Evolutionary conservation across 2,329 filamentous ascomycete genomes (phyloP), one percentile per base, ranked within the genome.

Genomic region (Curvularia eragrostidis): DNA sequence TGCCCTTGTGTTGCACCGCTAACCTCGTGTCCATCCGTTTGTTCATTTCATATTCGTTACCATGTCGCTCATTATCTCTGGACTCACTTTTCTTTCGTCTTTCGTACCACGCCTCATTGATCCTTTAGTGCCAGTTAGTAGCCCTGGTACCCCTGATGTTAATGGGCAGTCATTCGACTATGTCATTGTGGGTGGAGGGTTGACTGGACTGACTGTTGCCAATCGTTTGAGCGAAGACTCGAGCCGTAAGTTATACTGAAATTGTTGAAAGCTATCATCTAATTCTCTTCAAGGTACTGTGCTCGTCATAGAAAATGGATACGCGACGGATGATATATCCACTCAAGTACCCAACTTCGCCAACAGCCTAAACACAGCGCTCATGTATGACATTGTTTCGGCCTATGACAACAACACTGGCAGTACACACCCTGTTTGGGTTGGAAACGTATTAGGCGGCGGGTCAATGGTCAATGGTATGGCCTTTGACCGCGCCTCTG

Each of bases 391-490:
- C 34, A 71, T 73, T 24, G 57, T 58, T 9, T 71, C 66, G 4
- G 68, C 62, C 13, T 63, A 66, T 8, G 61, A 68, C 38, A 59
- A 47, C 15, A 63, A 62, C 12, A 59, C 62, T 23, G 60, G 60
- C 3, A 54, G 60, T 13, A 57, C 57, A 4, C 62, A 59, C 32
- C 60, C 63, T 15, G 64, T 68, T 1, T 66, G 52, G 38, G 65
- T 70, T 1, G 63, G 63, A 6, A 67, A 69, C 9, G 70, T 74
- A 1, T 69, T 79, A 3, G 77, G 77, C 3, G 77, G 77, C 1
- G 71, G 74, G 10, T 73, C 70, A 18, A 71, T 73, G 1, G 69
- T 78, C 23, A 79, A 79, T 62, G 74, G 75, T 7, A 76, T 79
- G 75, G 64, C 71, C 6, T 77, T 75, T 55, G 74, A 75, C 51